Base-by-base conservation (phyloP, 2,329 filamentous ascomycete species). In the Aulographum hederae region DNA sequence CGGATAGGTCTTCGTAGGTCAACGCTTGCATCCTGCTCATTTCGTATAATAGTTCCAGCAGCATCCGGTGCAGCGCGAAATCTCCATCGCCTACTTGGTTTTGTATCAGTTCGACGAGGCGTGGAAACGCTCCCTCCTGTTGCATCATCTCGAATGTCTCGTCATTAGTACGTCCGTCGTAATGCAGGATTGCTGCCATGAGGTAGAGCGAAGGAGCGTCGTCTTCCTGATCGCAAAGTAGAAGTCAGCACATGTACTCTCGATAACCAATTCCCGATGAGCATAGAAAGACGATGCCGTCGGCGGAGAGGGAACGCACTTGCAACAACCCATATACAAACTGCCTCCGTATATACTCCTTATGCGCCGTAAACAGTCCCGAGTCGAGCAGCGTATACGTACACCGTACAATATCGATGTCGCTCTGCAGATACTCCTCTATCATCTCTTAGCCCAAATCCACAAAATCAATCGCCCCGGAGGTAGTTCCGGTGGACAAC, bases 21-120 rank as follows among this genome's bases (percentile, higher is more conserved):
- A 98, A 58, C 39, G 74, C 69, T 53, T 95, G 84, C 50, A 95
- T 82, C 37, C 91, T 70, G 28, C 82, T 85, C 78, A 94, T 94
- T 60, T 95, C 89, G 55, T 93, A 98, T 48, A 94, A 67, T 34
- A 98, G 60, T 53, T 94, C 79, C 45, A 98, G 63, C 32, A 95
- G 61, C 38, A 89, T 58, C 21, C 78, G 72, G 55, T 94, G 81
- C 37, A 95, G 61, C 32, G 70, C 65, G 16, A 69, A 64, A 46
- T 85, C 77, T 31, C 64, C 65, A 38, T 67, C 66, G 27, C 8
- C n/a, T 8, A 8, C 21, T 10, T 32, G 28, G 3, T 15, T 15
- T 46, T 75, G 68, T 44, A 95, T 75, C 41, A 98, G 60, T 39
- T 92, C 81, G 19, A 95, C 60, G 27, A 98, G 60, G 19, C 85